Conservation (phyloP, 2,329 filamentous ascomycete species). For the Mycosphaerella arachidis region DNA sequence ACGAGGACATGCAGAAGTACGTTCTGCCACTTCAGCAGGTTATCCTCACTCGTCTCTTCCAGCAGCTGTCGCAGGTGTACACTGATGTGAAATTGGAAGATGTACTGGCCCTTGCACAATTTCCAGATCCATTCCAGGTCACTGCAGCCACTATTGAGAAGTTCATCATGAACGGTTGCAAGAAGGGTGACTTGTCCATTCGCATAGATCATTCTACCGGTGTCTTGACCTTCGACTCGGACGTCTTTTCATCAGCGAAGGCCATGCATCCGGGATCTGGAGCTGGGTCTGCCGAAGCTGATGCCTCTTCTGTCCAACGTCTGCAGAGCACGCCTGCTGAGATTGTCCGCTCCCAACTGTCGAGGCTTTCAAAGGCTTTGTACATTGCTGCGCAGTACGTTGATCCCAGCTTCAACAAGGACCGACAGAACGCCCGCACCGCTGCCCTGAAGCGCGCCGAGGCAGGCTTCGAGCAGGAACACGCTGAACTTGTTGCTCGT, state of each 20-base stretch:
- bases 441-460: slow-evolving; percentile 76
- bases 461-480: slow-evolving; percentile 87
- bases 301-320: slow-evolving; percentile 80
- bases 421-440: slow-evolving; percentile 71
- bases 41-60: slow-evolving; percentile 95
- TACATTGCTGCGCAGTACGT: slow-evolving; percentile 95
- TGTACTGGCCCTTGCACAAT: slow-evolving; percentile 87
- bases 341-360: slow-evolving; percentile 92
- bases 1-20: slow-evolving; percentile 96
- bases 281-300: slow-evolving; percentile 81
- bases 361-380: slow-evolving; percentile 82
- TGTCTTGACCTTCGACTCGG: slow-evolving; percentile 93
- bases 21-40: slow-evolving; percentile 94
- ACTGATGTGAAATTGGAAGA: slow-evolving; percentile 94
- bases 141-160: slow-evolving; percentile 90
- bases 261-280: slow-evolving; percentile 78
- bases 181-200: slow-evolving; percentile 96
- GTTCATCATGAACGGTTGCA: slow-evolving; percentile 99
- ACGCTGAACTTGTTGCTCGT: slow-evolving; percentile 75
- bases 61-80: slow-evolving; percentile 98
- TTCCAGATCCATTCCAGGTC: slow-evolving; percentile 95
- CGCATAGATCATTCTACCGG: slow-evolving; percentile 94
- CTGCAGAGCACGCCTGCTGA: slow-evolving; percentile 97
- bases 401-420: slow-evolving; percentile 81
- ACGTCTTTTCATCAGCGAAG: slow-evolving; percentile 96